A percentile compares a stretch with the other conserved stretches of the same genome.
Evolutionary conservation across 805 yeast species (phyloP).

Genomic region (Saturnispora quitensis): DNA sequence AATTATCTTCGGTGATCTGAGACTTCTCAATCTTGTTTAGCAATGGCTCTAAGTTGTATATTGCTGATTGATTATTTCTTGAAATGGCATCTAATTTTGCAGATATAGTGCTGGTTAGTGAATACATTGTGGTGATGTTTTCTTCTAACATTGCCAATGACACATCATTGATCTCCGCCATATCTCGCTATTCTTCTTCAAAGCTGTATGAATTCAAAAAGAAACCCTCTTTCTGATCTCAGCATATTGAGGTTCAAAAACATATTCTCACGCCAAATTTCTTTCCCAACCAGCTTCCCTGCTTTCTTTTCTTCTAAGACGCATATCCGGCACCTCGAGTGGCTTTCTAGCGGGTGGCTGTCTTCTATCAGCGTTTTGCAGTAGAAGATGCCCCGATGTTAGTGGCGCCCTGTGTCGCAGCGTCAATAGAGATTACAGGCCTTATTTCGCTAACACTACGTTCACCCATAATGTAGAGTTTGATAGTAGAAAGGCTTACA

Average conservation of each 20-base stretch:
- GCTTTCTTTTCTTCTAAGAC: background rate
- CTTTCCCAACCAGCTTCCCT: background rate
- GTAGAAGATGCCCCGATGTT: background rate
- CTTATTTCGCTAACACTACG: conserved; percentile 33
- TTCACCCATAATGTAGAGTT: conserved; percentile 28
- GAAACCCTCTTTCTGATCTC: conserved; percentile 1
- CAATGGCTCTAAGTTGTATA: conserved; percentile 29
- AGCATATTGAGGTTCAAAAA: background rate
- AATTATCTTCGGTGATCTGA: background rate
- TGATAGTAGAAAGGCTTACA: conserved; percentile 32
- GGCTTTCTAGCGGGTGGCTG: background rate
- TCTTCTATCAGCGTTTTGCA: conserved; percentile 1
- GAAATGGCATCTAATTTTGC: conserved; percentile 47
- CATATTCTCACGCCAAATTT: background rate
- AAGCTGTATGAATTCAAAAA: background rate
- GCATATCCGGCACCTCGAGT: background rate
- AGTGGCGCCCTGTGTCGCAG: background rate
- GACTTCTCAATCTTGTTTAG: conserved; percentile 1
- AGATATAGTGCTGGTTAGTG: conserved; percentile 46
- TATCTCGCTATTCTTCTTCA: background rate
- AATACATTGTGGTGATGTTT: conserved; percentile 50
- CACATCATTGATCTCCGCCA: conserved; percentile 49
- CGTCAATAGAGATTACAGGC: conserved; percentile 10
- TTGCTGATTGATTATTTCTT: conserved; percentile 44
- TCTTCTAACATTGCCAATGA: conserved; percentile 78